Conservation (phyloP, 768 basidiomycete species). For the Termitomyces sp. region DNA sequence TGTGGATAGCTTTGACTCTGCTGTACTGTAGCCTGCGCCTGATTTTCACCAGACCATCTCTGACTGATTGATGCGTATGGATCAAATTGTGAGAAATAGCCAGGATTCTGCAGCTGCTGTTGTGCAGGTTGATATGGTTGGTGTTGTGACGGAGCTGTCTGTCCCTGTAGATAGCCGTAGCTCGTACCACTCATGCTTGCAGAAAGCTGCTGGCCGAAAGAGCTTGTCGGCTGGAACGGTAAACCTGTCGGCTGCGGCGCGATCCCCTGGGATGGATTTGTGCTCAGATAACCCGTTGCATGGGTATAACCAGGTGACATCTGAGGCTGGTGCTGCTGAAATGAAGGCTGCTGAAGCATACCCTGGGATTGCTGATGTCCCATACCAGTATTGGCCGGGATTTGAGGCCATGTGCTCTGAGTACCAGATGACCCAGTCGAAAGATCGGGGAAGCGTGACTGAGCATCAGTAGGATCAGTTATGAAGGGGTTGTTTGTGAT, state of each 20-base stretch:
- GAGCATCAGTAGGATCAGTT: slow-evolving; percentile 40
- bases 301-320: slow-evolving; percentile 15
- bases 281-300: slow-evolving; percentile 6
- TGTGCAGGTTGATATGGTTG: slow-evolving; percentile 35
- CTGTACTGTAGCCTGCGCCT: slow-evolving; percentile 13
- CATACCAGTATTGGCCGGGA: slow-evolving; percentile 11
- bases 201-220: slow-evolving; percentile 52
- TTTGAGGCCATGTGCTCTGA: slow-evolving; percentile 34
- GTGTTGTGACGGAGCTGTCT: slow-evolving; percentile 18
- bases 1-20: slow-evolving; percentile 14
- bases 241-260: slow-evolving; percentile 14
- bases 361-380: slow-evolving; percentile 29
- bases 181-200: slow-evolving; percentile 32
- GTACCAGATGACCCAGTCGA: slow-evolving; percentile 20
- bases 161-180: slow-evolving; percentile 31
- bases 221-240: slow-evolving; percentile 43
- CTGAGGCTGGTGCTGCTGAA: slow-evolving; percentile 29
- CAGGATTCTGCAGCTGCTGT: slow-evolving; percentile 41
- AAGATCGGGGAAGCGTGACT: slow-evolving; percentile 63
- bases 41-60: slow-evolving; percentile 29
- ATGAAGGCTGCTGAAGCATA: slow-evolving; percentile 23
- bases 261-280: slow-evolving; percentile 13
- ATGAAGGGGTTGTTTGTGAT: slow-evolving; percentile 68
- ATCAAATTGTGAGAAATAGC: slow-evolving; percentile 47
- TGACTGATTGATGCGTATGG: slow-evolving; percentile 43